Base-by-base conservation (phyloP, 768 basidiomycete species). In the Tephrocybe sp. region DNA sequence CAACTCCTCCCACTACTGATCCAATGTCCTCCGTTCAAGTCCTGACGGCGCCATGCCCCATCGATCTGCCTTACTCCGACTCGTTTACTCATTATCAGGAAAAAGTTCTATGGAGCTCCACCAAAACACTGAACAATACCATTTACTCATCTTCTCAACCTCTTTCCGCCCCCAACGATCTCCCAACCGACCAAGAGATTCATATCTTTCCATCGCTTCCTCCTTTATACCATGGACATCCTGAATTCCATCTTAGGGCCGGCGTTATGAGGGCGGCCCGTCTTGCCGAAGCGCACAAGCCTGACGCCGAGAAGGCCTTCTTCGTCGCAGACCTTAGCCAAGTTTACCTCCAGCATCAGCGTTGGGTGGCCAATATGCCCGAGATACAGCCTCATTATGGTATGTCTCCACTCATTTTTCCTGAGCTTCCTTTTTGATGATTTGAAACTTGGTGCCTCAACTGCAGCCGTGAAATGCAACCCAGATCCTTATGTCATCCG, bases 381-480 rank as follows among this genome's bases (percentile, higher is more conserved):
- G 81, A 89, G 48, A 84, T 98, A n/a, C 85, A 93, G 58, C 93
- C 94, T 10, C 96, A 90, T 73, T 98, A 95, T 69, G 96, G 93
- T 93, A 56, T 52, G 85, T 73, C 47, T 50, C 30, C 47, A 53
- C n/a, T 30, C 55, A 20, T 54, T 40, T n/a, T 54, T 18, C 14
- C 17, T 41, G 23, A 15, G 39, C 43, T 20, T 37, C 33, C 36
- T 38, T 56, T 44, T 47, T 23, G 30, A 36, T 17, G 17, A 36
- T 4, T 17, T 41, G 18, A 21, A 26, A 32, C 33, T 44, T 53
- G 44, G 28, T 39, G 46, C 36, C 28, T 42, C 53, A 47, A 57
- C 63, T 61, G 56, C 65, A 93, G 93, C 97, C 53, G 84, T 98
- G 64, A 99, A 99, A 74, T 97, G 93, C 73, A 99, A 99, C 74